Conservation (phyloP, 139 green algal genomes). For the Chlorella sorokiniana region DNA sequence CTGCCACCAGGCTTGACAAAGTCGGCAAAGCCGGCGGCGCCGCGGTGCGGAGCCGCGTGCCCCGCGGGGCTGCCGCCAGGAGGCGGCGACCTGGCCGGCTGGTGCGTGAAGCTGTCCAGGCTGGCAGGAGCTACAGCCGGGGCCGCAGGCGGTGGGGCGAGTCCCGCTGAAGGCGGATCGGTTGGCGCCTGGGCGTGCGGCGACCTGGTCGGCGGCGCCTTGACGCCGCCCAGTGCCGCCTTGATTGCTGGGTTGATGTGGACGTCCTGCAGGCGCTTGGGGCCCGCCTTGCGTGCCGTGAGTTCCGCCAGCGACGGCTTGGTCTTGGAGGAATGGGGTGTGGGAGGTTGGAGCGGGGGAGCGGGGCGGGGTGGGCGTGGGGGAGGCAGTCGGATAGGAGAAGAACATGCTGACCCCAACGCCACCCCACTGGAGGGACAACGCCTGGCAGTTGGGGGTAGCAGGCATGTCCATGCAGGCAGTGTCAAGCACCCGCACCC, state of each 20-base stretch:
- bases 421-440: too few relatives aligned
- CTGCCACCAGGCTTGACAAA: background rate
- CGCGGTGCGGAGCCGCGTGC: background rate
- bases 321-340: background rate
- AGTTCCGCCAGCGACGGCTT: constrained; percentile 32
- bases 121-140: background rate
- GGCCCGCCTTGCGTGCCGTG: background rate
- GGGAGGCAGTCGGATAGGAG: too few relatives aligned
- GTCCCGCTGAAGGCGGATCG: background rate
- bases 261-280: constrained; percentile 29
- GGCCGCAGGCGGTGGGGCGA: background rate
- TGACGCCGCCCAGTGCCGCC: background rate
- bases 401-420: too few relatives aligned
- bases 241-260: constrained; percentile 21
- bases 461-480: background rate
- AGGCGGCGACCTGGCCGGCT: background rate
- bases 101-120: background rate
- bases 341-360: background rate
- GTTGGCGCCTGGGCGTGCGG: background rate
- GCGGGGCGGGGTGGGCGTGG: too few relatives aligned
- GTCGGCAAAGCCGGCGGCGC: background rate
- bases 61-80: background rate
- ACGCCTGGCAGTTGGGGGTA: too few relatives aligned
- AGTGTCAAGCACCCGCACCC: background rate
- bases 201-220: background rate